Evolutionary conservation across 192 early-diverging fungal species (phyloP).

Genomic region (Funneliformis geosporum): DNA sequence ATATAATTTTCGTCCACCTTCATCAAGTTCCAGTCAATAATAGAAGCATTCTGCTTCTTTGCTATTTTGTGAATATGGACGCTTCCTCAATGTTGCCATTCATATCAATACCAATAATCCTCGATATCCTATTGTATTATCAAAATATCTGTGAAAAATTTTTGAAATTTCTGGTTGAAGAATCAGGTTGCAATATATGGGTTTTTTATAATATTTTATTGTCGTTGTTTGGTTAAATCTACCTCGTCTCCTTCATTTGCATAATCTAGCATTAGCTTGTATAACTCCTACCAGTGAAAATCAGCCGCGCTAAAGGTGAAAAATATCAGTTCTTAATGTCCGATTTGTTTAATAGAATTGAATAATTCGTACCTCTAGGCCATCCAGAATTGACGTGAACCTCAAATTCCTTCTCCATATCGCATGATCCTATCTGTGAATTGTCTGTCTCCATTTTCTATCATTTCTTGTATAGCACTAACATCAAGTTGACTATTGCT

Average conservation of each 20-base stretch:
- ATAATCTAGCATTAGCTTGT: too few relatives aligned
- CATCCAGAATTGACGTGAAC: neutral
- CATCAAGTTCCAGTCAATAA: neutral
- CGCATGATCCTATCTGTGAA: too few relatives aligned
- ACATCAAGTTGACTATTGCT: too few relatives aligned
- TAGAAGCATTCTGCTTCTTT: neutral
- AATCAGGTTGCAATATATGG: too few relatives aligned
- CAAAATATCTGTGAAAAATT: slow-evolving; percentile 6
- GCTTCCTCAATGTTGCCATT: too few relatives aligned
- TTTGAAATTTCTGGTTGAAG: neutral
- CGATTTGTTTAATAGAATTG: neutral
- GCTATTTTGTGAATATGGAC: neutral
- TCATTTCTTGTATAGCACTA: neutral
- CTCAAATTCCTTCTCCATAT: too few relatives aligned
- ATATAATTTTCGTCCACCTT: neutral
- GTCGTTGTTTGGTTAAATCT: too few relatives aligned
- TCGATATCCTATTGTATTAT: slow-evolving; percentile 43
- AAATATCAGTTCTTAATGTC: neutral
- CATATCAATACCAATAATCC: neutral
- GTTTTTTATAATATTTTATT: too few relatives aligned
- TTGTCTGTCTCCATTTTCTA: neutral
- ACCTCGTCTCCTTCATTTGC: neutral
- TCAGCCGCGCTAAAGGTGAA: too few relatives aligned
- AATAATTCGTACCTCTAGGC: neutral
- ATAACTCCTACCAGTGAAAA: too few relatives aligned